Base-by-base conservation (phyloP, 2,329 filamentous ascomycete genomes). In the Knoxdaviesia proteae region DNA sequence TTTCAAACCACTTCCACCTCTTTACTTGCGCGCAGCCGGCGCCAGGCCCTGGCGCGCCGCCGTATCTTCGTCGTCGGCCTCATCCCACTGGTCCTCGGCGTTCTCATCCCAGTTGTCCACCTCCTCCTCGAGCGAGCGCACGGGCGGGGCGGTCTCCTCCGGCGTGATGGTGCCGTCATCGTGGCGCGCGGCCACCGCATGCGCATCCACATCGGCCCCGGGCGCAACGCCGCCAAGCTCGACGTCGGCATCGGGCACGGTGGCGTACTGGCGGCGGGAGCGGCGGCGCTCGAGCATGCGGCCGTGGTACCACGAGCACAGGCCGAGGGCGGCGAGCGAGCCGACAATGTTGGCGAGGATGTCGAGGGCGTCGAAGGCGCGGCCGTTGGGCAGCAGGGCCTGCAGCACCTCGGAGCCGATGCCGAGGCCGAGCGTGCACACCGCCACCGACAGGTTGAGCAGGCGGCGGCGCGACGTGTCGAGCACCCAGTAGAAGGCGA, bases 31-130 rank as follows among this genome's bases (percentile, higher is more conserved):
- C 20, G 20, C 20, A 20, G 20, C 20, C 20, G 20, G 20, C 20
- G 20, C 20, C 20, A 20, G 20, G 20, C 20, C 20, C 20, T 20
- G 20, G 20, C 20, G 20, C 20, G 20, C 20, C 20, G 20, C 20
- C 20, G 20, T 56, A 4, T 55, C 56, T 1, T 54, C 54, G 11
- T 52, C 55, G 30, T 68, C 66, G 6, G 65, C 67, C n/a, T 70
- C 68, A 32, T 69, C 69, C 70, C 69, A 74, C 7, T 67, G 61
- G 49, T 75, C 71, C 11, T 63, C 59, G 3, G 66, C 70, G 47
- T 94, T 90, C 61, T 94, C 87, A 54, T 94, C 86, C 86, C 87
- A 94, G 50, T 88, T 84, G 54, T 94, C 87, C 6, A 94, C 71
- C 61, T 92, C 83, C 46, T 88, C 73, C 50, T 92, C 86, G 20